Percentiles rank a stretch among this genome's conserved stretches.
Conservation (phyloP, 1,284 basidiomycete genomes). For the Cryptococcus sp. region DNA sequence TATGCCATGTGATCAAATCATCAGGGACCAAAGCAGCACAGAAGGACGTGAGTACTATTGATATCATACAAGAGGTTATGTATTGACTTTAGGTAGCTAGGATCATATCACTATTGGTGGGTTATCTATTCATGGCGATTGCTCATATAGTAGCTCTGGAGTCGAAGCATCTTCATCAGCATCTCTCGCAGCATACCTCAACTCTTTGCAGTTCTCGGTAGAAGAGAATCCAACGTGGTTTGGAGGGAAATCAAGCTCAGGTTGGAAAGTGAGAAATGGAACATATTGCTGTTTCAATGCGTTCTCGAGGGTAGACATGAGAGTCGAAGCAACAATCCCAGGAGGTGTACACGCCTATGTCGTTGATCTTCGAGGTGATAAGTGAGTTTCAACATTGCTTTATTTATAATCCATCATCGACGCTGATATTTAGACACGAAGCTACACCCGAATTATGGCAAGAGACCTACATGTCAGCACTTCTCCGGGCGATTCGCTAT, state of each 20-base stretch:
- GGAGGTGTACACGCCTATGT: conserved; percentile 94
- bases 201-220: conserved; percentile 90
- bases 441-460: conserved; percentile 92
- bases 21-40: conserved; percentile 69
- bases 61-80: background rate
- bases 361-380: conserved; percentile 87
- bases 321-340: conserved; percentile 97
- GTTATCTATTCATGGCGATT: background rate
- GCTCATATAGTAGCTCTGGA: conserved; percentile 61
- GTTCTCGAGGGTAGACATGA: conserved; percentile 91
- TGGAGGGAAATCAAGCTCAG: conserved; percentile 59
- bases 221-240: conserved; percentile 93
- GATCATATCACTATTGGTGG: conserved; percentile 79
- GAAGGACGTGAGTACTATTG: conserved; percentile 66
- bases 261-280: conserved; percentile 92
- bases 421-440: conserved; percentile 62
- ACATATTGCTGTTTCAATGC: conserved; percentile 99
- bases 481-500: conserved; percentile 87
- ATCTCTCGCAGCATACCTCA: conserved; percentile 95
- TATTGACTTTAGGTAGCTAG: conserved; percentile 56
- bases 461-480: conserved; percentile 91
- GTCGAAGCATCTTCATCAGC: conserved; percentile 97
- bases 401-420: conserved; percentile 72
- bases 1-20: conserved; percentile 93
- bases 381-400: conserved; percentile 57